Evolutionary conservation across 2,329 filamentous ascomycete species (phyloP).

Genomic region (Periglandula ipomoeae): DNA sequence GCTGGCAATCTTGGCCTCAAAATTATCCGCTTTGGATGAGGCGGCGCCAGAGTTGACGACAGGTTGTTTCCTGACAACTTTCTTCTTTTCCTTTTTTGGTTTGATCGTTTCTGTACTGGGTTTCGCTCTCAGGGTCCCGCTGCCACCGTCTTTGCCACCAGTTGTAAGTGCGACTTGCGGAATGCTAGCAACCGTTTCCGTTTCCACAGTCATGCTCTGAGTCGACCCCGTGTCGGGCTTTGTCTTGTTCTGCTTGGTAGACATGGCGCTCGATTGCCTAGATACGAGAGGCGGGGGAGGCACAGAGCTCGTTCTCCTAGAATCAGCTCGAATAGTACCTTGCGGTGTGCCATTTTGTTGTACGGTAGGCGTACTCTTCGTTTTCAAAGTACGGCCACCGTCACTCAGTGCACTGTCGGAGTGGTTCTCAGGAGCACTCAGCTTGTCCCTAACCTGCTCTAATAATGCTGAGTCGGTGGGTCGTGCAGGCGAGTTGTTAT

Average conservation of each 20-base stretch:
- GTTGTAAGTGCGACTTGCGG: constrained; percentile 69
- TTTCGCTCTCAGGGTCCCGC: constrained; percentile 72
- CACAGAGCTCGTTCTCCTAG: constrained; percentile 34
- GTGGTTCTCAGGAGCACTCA: constrained; percentile 31
- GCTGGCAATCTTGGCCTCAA: constrained; percentile 92
- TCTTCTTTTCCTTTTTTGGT: constrained; percentile 89
- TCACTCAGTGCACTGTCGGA: constrained; percentile 31
- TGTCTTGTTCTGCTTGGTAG: constrained; percentile 58
- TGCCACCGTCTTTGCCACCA: constrained; percentile 54
- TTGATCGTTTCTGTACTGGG: constrained; percentile 93
- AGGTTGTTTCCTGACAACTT: constrained; percentile 63
- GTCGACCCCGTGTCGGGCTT: constrained; percentile 64
- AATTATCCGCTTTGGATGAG: constrained; percentile 94
- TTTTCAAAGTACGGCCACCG: constrained; percentile 32
- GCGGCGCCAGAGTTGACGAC: constrained; percentile 60
- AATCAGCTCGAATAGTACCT: constrained; percentile 38
- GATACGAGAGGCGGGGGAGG: constrained; percentile 48
- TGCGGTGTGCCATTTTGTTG: constrained; percentile 60
- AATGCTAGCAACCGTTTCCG: constrained; percentile 87
- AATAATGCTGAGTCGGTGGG: constrained; percentile 33
- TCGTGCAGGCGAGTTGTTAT: constrained; percentile 58
- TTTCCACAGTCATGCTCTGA: constrained; percentile 94
- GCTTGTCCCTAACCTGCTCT: constrained; percentile 43
- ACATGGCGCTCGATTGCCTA: constrained; percentile 55
- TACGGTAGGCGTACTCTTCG: constrained; percentile 35